Conservation (phyloP, 2,329 filamentous ascomycete genomes). For the Davidsoniella eucalypti region DNA sequence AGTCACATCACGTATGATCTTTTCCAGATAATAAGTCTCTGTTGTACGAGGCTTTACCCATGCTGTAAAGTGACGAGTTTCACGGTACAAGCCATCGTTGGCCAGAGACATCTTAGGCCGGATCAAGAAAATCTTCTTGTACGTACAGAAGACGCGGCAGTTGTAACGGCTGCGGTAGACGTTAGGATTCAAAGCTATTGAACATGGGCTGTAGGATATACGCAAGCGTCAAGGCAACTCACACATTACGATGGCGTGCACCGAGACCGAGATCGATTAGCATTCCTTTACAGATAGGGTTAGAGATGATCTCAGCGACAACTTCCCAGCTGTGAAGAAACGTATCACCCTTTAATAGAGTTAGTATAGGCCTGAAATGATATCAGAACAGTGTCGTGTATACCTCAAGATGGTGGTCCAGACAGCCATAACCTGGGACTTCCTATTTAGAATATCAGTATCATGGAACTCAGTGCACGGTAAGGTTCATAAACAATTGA, state of each 20-base stretch:
- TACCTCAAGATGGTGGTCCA: slow-evolving; percentile 21
- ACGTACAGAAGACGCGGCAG: slow-evolving; percentile 21
- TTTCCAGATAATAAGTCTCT: slow-evolving; percentile 24
- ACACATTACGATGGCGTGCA: slow-evolving; percentile 12
- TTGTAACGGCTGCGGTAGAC: slow-evolving; percentile 23
- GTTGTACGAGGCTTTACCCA: slow-evolving; percentile 22
- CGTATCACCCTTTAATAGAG: slow-evolving; percentile 16
- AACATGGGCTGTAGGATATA: neutral
- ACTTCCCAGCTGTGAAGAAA: slow-evolving; percentile 21
- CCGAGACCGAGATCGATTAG: slow-evolving; percentile 22
- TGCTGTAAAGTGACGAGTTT: slow-evolving; percentile 25
- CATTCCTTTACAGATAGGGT: slow-evolving; percentile 18
- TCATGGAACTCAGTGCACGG: neutral
- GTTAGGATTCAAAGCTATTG: neutral
- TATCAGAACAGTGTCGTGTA: neutral
- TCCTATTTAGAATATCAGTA: slow-evolving; percentile 16
- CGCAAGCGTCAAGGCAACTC: neutral
- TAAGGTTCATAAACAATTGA: neutral
- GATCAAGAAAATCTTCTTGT: slow-evolving; percentile 16
- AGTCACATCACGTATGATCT: slow-evolving; percentile 18
- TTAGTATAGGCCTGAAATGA: neutral
- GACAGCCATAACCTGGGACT: slow-evolving; percentile 21
- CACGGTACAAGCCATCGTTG: slow-evolving; percentile 24
- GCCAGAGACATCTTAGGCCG: slow-evolving; percentile 20
- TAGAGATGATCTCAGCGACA: slow-evolving; percentile 20